phyloP scores from a whole-genome alignment of 805 yeast species.

The Hyphopichia homilentoma region DNA sequence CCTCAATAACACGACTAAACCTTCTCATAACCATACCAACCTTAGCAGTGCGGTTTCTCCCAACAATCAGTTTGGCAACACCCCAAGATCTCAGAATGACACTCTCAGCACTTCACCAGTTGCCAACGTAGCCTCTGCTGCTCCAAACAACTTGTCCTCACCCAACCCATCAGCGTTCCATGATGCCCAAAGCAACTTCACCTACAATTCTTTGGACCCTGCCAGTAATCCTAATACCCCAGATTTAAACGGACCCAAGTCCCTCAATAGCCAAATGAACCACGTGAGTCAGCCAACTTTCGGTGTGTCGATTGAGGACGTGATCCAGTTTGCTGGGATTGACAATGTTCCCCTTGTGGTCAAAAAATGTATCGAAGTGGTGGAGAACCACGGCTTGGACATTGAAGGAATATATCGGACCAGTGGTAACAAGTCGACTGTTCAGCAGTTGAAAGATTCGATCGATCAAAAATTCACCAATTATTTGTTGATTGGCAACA shows the following conservation, averaged over 20 bases:
- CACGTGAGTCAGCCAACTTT: slow-evolving; percentile 49
- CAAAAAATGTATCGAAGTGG: slow-evolving; percentile 78
- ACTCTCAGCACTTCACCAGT: background rate
- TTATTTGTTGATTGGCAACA: slow-evolving; percentile 39
- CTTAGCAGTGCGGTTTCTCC: slow-evolving; percentile 1
- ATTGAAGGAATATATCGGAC: slow-evolving; percentile 89
- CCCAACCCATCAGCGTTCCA: slow-evolving; percentile 3
- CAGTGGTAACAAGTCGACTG: slow-evolving; percentile 71
- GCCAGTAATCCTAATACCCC: slow-evolving; percentile 24
- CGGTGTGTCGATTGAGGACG: slow-evolving; percentile 77
- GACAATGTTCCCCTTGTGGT: slow-evolving; percentile 92
- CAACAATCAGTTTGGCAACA: background rate
- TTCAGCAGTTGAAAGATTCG: slow-evolving; percentile 66
- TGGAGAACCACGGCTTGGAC: slow-evolving; percentile 80
- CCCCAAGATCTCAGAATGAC: too few relatives aligned
- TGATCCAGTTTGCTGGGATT: slow-evolving; percentile 74
- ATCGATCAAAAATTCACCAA: slow-evolving; percentile 77
- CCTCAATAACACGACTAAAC: slow-evolving; percentile 14
- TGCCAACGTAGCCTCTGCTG: slow-evolving; percentile 1
- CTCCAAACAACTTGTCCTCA: background rate
- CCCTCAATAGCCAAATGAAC: slow-evolving; percentile 16
- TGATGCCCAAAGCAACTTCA: slow-evolving; percentile 3
- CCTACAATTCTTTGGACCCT: slow-evolving; percentile 33
- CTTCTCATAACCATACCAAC: slow-evolving; percentile 1
- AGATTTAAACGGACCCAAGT: slow-evolving; percentile 33